Evolutionary conservation across 2,329 filamentous ascomycete genomes (phyloP).

Genomic region (Calonectria henricotiae): DNA sequence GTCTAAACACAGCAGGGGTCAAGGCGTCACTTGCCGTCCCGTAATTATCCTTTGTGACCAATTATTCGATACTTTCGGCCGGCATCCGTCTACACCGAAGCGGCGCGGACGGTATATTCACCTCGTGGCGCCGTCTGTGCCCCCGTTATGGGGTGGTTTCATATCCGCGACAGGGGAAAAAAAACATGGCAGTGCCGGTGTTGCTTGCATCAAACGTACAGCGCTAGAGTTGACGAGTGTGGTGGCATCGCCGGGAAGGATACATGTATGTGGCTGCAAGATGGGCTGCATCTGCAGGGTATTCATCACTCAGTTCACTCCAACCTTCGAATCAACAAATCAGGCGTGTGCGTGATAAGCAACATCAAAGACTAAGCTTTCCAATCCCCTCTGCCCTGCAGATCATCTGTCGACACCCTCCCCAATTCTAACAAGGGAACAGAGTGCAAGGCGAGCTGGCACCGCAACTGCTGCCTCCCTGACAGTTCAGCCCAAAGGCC

Average conservation of each 20-base stretch:
- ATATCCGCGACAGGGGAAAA: neutral
- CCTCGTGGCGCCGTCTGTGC: neutral
- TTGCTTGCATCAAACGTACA: no score
- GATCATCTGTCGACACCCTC: constrained; percentile 1
- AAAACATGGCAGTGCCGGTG: neutral
- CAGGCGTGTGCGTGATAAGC: neutral
- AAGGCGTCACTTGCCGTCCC: neutral
- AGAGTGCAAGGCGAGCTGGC: neutral
- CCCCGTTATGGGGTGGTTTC: constrained; percentile 13
- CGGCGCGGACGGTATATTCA: neutral
- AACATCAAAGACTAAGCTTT: constrained; percentile 21
- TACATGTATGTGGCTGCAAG: neutral
- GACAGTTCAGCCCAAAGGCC: neutral
- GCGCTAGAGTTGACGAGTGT: neutral
- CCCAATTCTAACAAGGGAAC: no score
- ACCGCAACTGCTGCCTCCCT: neutral
- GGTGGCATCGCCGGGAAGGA: neutral
- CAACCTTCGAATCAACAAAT: neutral
- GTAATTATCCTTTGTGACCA: neutral
- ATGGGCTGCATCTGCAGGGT: constrained; percentile 5
- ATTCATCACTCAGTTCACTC: neutral
- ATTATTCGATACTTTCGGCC: constrained; percentile 1
- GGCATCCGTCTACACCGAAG: neutral
- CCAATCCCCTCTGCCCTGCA: neutral
- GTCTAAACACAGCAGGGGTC: neutral